phyloP scores from a whole-genome alignment of 495 filamentous ascomycete genomes.

The Aspergillus sclerotioniger region DNA sequence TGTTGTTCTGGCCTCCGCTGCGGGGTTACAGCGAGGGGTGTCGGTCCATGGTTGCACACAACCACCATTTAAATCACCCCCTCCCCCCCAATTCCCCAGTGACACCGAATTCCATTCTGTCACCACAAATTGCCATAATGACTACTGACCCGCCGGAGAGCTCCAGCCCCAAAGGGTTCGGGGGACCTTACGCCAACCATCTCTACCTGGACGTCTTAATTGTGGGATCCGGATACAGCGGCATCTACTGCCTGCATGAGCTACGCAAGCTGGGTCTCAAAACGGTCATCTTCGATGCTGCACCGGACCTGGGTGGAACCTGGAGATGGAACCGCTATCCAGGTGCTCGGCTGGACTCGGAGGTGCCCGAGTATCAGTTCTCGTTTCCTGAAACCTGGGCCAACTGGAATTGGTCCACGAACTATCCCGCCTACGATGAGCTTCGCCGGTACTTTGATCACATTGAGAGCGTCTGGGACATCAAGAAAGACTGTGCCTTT shows the following conservation, averaged over 20 bases:
- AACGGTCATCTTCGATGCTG: constrained; percentile 44
- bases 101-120: not conserved
- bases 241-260: constrained; percentile 34
- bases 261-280: constrained; percentile 37
- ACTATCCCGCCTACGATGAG: constrained; percentile 51
- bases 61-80: not conserved
- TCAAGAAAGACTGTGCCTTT: constrained; percentile 55
- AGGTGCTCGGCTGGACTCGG: constrained; percentile 48
- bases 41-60: not conserved
- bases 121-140: not conserved
- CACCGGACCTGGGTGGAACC: constrained; percentile 45
- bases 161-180: not conserved
- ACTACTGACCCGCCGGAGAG: not conserved
- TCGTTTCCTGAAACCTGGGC: constrained; percentile 49
- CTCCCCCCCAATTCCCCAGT: not conserved
- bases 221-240: constrained; percentile 28
- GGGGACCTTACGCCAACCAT: not conserved
- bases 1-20: not conserved
- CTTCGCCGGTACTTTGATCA: constrained; percentile 55
- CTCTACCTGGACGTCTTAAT: constrained; percentile 16
- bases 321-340: constrained; percentile 58
- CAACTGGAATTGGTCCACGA: constrained; percentile 49
- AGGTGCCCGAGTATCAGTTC: constrained; percentile 52
- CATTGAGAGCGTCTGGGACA: constrained; percentile 46
- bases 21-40: not conserved